Base-by-base conservation (phyloP, 306 rosid species). In the Ceratonia siliqua region DNA sequence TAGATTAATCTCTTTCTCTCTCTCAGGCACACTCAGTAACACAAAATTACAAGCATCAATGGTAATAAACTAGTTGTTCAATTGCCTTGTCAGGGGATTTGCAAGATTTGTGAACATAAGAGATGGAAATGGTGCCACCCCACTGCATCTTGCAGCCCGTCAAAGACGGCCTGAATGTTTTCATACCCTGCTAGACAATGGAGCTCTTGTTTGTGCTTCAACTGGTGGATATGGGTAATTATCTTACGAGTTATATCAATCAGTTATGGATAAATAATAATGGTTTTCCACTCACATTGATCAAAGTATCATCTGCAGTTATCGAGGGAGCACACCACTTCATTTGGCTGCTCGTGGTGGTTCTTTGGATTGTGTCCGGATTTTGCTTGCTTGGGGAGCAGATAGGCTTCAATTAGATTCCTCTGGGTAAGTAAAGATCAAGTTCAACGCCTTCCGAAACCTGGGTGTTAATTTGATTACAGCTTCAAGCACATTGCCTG, bases 21-120 rank as follows among this genome's bases (percentile, higher is more conserved):
- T n/a, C n/a, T n/a, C n/a, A n/a, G n/a, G n/a, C n/a, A n/a, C n/a
- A n/a, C n/a, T n/a, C n/a, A n/a, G n/a, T n/a, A n/a, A n/a, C n/a
- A n/a, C n/a, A n/a, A n/a, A n/a, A n/a, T n/a, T n/a, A n/a, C n/a
- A n/a, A n/a, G n/a, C n/a, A n/a, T n/a, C n/a, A n/a, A n/a, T n/a
- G n/a, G n/a, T n/a, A n/a, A n/a, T n/a, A n/a, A n/a, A n/a, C n/a
- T n/a, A n/a, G n/a, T n/a, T n/a, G n/a, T n/a, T n/a, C n/a, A n/a
- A n/a, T n/a, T n/a, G n/a, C n/a, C n/a, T n/a, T n/a, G n/a, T n/a
- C 75, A 91, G 98, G 98, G 98, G 98, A 46, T 94, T 89, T 82
- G 83, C 79, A 11, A 85, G 98, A 75, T 94, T 94, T 80, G 94
- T 94, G 85, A 94, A 94, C 80, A 76, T 94, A 72, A 89, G 92